These are phyloP conservation scores for Nannochloropsis salina DNA, from an alignment of 108 stramenopile species.

Conservation along the genomic window DNA sequence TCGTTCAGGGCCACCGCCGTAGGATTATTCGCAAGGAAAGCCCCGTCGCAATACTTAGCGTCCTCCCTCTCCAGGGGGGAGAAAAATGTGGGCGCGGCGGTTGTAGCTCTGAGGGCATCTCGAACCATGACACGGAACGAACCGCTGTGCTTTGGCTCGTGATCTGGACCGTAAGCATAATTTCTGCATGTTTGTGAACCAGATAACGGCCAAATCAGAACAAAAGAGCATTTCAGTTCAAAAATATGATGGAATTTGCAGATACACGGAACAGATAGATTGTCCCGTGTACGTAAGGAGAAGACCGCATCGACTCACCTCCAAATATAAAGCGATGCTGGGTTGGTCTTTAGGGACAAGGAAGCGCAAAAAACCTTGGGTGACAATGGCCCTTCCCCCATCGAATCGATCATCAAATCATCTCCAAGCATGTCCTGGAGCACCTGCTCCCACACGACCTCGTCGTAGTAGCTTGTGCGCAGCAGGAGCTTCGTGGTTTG, in stretches of 20 bases:
- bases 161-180: neutral
- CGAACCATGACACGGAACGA: constrained; percentile 47
- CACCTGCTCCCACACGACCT: constrained; percentile 17
- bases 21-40: constrained; percentile 55
- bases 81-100: constrained; percentile 57
- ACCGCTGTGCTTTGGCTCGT: constrained; percentile 32
- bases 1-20: constrained; percentile 53
- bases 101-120: constrained; percentile 51
- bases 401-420: constrained; percentile 34
- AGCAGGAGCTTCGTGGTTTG: constrained; percentile 32
- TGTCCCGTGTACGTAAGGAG: neutral
- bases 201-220: neutral
- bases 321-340: constrained; percentile 29
- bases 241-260: neutral
- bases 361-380: constrained; percentile 36
- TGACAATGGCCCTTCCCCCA: constrained; percentile 25
- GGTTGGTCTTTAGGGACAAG: constrained; percentile 53
- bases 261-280: too few species aligned
- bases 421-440: constrained; percentile 38
- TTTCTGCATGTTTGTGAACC: neutral
- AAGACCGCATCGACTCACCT: constrained; percentile 18
- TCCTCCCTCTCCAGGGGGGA: constrained; percentile 49
- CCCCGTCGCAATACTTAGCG: constrained; percentile 36
- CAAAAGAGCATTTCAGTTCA: neutral
- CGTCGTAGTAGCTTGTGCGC: constrained; percentile 39